Evolutionary conservation across 2,329 filamentous ascomycete species (phyloP).

Genomic region (Nectriaceae sp.): DNA sequence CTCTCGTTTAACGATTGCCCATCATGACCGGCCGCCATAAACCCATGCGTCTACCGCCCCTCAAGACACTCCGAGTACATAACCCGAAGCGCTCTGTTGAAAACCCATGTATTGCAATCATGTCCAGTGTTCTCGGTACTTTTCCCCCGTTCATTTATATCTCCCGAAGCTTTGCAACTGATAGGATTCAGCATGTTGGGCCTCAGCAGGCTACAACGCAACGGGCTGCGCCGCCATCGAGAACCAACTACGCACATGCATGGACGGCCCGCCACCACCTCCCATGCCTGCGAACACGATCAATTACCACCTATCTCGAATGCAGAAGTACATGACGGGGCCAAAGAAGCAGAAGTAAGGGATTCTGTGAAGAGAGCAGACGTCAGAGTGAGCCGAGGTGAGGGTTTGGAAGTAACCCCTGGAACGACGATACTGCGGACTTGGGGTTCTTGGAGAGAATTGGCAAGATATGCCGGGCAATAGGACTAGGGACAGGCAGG

Average conservation of each 20-base stretch:
- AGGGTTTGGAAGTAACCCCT: too few species aligned
- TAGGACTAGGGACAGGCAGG: too few species aligned
- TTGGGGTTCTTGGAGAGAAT: too few species aligned
- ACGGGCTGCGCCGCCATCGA: conserved; percentile 61
- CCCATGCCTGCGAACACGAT: conserved; percentile 68
- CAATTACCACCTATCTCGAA: conserved; percentile 89
- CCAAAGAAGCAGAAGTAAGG: conserved; percentile 37
- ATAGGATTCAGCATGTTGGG: conserved; percentile 74
- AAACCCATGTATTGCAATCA: conserved; percentile 57
- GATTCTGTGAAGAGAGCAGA: background rate
- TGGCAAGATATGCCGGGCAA: too few species aligned
- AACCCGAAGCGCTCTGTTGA: conserved; percentile 50
- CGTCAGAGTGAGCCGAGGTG: too few species aligned
- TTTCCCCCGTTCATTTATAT: conserved; percentile 4
- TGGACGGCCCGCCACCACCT: conserved; percentile 71
- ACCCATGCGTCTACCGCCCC: conserved; percentile 59
- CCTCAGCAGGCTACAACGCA: conserved; percentile 71
- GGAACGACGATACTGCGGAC: too few species aligned
- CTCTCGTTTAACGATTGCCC: conserved; percentile 7
- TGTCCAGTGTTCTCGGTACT: conserved; percentile 59
- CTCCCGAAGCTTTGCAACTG: conserved; percentile 5
- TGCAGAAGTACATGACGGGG: conserved; percentile 67
- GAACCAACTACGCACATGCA: conserved; percentile 64
- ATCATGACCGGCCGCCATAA: conserved; percentile 49
- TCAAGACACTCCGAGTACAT: conserved; percentile 56